These are phyloP conservation scores for Aspergillus unguis DNA, from an alignment of 2,329 filamentous ascomycete species.

Conservation along the genomic window DNA sequence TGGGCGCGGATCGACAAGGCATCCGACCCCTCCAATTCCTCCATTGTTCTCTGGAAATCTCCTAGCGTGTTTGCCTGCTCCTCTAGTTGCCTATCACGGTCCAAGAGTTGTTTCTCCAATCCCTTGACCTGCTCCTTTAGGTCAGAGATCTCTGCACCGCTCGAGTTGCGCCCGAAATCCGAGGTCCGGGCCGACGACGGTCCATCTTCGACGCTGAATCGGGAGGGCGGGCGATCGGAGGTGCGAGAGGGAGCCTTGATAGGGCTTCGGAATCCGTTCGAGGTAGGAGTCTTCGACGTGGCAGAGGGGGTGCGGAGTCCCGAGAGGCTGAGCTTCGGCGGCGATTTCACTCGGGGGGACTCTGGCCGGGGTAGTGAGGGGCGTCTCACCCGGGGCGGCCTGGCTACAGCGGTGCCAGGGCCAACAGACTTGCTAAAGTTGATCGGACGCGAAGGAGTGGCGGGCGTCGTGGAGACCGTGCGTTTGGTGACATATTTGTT, in stretches of 20 bases:
- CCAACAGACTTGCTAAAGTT: conserved; percentile 90
- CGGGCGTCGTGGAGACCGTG: conserved; percentile 46
- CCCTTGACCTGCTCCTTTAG: conserved; percentile 70
- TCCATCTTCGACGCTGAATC: conserved; percentile 39
- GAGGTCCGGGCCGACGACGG: conserved; percentile 31
- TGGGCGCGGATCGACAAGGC: conserved; percentile 72
- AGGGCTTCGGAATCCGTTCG: conserved; percentile 47
- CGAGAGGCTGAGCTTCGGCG: conserved; percentile 53
- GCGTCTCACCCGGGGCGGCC: conserved; percentile 63
- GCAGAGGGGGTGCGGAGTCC: conserved; percentile 58
- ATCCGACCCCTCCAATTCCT: conserved; percentile 80
- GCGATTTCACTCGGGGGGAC: conserved; percentile 66
- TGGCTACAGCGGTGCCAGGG: conserved; percentile 61
- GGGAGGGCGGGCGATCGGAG: conserved; percentile 39
- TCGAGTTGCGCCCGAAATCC: conserved; percentile 27
- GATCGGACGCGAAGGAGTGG: conserved; percentile 63
- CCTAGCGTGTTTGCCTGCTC: conserved; percentile 78
- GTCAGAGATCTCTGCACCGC: conserved; percentile 30
- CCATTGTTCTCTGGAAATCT: conserved; percentile 85
- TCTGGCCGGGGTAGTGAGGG: conserved; percentile 83
- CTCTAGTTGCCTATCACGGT: conserved; percentile 80
- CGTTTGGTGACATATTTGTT: conserved; percentile 62
- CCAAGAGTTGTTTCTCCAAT: conserved; percentile 70
- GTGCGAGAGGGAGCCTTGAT: conserved; percentile 37
- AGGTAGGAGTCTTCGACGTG: conserved; percentile 25